Base-by-base conservation (phyloP, 768 basidiomycete genomes). In the Russula emetica region DNA sequence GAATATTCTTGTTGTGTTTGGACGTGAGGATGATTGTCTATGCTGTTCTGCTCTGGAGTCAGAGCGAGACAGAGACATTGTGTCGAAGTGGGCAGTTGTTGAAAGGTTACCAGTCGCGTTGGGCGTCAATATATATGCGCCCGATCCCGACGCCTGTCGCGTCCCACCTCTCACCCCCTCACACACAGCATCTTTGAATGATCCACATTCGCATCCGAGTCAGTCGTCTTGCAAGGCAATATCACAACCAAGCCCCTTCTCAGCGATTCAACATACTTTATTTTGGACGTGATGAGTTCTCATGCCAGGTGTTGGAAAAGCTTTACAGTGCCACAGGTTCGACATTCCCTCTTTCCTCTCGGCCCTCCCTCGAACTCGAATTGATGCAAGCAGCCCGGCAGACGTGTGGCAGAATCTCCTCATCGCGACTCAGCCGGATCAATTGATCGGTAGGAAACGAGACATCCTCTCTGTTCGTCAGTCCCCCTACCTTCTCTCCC, bases 241-340 rank as follows among this genome's bases (percentile, higher is more conserved):
- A 51, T 20, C 30, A 53, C 42, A 20, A 28, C n/a, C 42, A 66
- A 32, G 16, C 61, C 24, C 66, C 44, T 32, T 44, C 38, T 24
- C 72, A 76, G 24, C 77, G 77, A 5, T 88, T 92, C 72, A 82
- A 85, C n/a, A 82, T 97, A 47, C 79, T 97, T 7, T 96, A 92
- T 73, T 83, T 92, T 71, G 94, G 94, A 56, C 88, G 92, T 20
- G 94, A 95, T 72, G 83, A 86, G 69, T 96, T 96, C 74, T 96
- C 94, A 2, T 88, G 88, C 70, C 74, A 77, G 8, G 85, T 92
- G 3, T 80, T 97, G 55, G 74, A 81, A 57, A 79, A 86, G 60
- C 73, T 96, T 1, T 76, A 88, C 61, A 70, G 75, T 18, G 87
- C 88, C 6, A 72, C 72, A 74, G 92, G 93, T 89, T 5, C 4